Evolutionary conservation across 73 alveolate species (phyloP).

Genomic region (Paramecium biaurelia): DNA sequence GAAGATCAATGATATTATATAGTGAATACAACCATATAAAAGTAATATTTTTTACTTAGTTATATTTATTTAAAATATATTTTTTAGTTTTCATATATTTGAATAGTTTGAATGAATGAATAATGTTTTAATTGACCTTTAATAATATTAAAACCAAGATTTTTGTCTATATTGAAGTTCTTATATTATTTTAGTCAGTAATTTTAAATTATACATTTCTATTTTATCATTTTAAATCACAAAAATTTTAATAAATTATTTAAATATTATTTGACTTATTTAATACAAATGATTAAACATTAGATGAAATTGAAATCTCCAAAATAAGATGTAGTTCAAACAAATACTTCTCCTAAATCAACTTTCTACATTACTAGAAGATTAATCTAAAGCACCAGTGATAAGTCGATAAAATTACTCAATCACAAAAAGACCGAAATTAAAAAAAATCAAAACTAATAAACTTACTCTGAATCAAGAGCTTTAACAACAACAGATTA

Average conservation of each 20-base stretch:
- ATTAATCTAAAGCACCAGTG: neutral
- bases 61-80: too few species aligned
- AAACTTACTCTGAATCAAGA: neutral
- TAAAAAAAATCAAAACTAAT: neutral
- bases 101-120: neutral
- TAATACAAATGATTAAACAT: neutral
- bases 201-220: neutral
- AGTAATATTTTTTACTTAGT: neutral
- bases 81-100: neutral
- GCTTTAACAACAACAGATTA: neutral
- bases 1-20: constrained; percentile 23
- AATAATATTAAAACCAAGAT: neutral
- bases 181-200: neutral
- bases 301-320: neutral
- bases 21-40: neutral
- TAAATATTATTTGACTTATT: neutral
- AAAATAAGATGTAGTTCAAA: neutral
- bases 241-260: neutral
- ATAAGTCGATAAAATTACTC: neutral
- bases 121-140: neutral
- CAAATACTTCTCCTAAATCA: neutral
- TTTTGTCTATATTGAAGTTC: neutral
- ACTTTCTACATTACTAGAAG: neutral
- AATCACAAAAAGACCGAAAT: neutral
- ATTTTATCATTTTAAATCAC: neutral